Evolutionary conservation across 805 yeast species (phyloP).

Genomic region (Suhomyces sp.): DNA sequence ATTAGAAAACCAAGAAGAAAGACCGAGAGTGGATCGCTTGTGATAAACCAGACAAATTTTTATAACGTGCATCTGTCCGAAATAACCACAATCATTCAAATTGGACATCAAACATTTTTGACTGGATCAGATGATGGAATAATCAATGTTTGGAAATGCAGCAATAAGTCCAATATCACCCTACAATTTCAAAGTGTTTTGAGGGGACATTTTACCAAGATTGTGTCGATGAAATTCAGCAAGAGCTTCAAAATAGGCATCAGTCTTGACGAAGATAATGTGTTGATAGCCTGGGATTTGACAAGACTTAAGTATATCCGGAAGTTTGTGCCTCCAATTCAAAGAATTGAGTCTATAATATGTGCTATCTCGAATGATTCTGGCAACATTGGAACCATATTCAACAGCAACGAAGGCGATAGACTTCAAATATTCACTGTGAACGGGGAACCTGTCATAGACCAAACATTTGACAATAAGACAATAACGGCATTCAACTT

Average conservation of each 20-base stretch:
- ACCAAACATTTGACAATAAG: slow-evolving; percentile 15
- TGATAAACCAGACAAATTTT: slow-evolving; percentile 43
- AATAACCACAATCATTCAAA: slow-evolving; percentile 39
- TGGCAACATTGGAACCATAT: slow-evolving; percentile 49
- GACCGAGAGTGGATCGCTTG: slow-evolving; percentile 27
- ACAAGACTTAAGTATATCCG: slow-evolving; percentile 51
- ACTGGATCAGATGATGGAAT: slow-evolving; percentile 59
- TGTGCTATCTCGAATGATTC: slow-evolving; percentile 47
- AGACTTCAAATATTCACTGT: slow-evolving; percentile 43
- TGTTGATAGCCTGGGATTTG: slow-evolving; percentile 63
- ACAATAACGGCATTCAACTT: slow-evolving; percentile 22
- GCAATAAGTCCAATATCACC: slow-evolving; percentile 20
- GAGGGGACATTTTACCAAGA: slow-evolving; percentile 55
- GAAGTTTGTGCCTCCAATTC: slow-evolving; percentile 18
- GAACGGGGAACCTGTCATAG: slow-evolving; percentile 48
- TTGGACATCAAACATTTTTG: slow-evolving; percentile 42
- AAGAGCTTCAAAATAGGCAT: slow-evolving; percentile 53
- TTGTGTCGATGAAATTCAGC: slow-evolving; percentile 48
- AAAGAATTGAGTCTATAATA: slow-evolving; percentile 11
- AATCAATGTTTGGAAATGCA: slow-evolving; percentile 56
- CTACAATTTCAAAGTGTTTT: slow-evolving; percentile 45
- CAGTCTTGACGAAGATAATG: slow-evolving; percentile 55
- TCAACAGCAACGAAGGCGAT: slow-evolving; percentile 14
- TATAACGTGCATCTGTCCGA: slow-evolving; percentile 40
- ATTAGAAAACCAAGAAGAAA: slow-evolving; percentile 28